Evolutionary conservation across 768 basidiomycete genomes (phyloP).

Genomic region (Auricularia auricula-judae): DNA sequence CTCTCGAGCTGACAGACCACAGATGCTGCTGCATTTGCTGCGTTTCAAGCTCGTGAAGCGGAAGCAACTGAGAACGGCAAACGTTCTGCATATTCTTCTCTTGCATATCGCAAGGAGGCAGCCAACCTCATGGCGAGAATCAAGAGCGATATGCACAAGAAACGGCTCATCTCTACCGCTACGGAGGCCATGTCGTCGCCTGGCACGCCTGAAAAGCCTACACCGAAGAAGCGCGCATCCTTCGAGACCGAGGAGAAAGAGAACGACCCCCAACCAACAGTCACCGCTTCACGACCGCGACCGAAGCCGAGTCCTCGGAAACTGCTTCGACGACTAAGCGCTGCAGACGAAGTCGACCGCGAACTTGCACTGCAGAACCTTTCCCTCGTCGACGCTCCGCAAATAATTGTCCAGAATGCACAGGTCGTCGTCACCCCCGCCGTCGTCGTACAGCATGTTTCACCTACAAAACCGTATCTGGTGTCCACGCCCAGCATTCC

Average conservation of each 20-base stretch:
- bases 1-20: not conserved
- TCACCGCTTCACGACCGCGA: constrained; percentile 1
- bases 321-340: constrained; percentile 25
- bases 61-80: not conserved
- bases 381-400: constrained; percentile 21
- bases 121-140: constrained; percentile 79
- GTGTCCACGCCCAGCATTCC: constrained; percentile 3
- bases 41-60: not conserved
- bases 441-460: not conserved
- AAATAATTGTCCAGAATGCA: not conserved
- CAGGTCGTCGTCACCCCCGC: not conserved
- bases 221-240: not conserved
- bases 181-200: constrained; percentile 29
- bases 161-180: constrained; percentile 60
- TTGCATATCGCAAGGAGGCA: constrained; percentile 65
- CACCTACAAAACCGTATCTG: not conserved
- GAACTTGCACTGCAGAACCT: constrained; percentile 31
- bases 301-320: constrained; percentile 33
- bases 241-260: constrained; percentile 21
- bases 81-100: constrained; percentile 30
- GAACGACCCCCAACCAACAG: constrained; percentile 6
- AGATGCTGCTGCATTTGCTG: not conserved
- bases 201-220: constrained; percentile 10
- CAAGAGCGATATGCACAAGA: constrained; percentile 60
- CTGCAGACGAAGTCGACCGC: constrained; percentile 31